These are phyloP conservation scores for Aspergillus alliaceus DNA, from an alignment of 2,329 filamentous ascomycete genomes.

Conservation along the genomic window DNA sequence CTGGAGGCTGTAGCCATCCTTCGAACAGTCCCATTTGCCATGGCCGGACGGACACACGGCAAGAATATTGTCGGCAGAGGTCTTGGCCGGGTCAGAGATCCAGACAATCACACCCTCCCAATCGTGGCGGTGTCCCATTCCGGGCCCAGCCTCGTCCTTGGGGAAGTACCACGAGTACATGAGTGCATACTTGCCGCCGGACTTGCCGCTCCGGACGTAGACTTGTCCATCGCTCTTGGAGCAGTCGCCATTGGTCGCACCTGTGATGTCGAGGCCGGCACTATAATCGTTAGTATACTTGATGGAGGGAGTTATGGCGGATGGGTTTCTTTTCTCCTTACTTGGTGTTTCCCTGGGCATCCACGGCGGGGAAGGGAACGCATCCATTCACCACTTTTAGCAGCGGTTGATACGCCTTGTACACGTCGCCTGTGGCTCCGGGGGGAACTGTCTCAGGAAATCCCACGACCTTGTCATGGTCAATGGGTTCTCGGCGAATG, in stretches of 20 bases:
- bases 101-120: constrained; percentile 59
- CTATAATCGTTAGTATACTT: constrained; percentile 24
- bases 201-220: constrained; percentile 47
- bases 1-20: constrained; percentile 39
- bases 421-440: constrained; percentile 48
- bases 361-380: constrained; percentile 63
- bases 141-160: constrained; percentile 48
- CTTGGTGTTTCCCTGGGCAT: constrained; percentile 58
- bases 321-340: constrained; percentile 31
- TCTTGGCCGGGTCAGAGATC: constrained; percentile 42
- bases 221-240: constrained; percentile 46
- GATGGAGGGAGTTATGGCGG: neutral
- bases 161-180: constrained; percentile 57
- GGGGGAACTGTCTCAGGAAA: constrained; percentile 56
- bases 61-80: constrained; percentile 41
- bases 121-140: constrained; percentile 55
- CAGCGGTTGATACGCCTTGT: constrained; percentile 58
- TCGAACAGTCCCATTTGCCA: constrained; percentile 49
- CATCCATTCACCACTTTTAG: constrained; percentile 60
- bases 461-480: constrained; percentile 51
- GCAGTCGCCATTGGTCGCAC: constrained; percentile 37
- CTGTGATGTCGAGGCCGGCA: constrained; percentile 45
- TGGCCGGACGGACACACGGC: constrained; percentile 56
- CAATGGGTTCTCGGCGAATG: constrained; percentile 43
- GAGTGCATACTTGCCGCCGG: constrained; percentile 46